phyloP scores from a whole-genome alignment of 345 rosid genomes.

The Citrus glauca region DNA sequence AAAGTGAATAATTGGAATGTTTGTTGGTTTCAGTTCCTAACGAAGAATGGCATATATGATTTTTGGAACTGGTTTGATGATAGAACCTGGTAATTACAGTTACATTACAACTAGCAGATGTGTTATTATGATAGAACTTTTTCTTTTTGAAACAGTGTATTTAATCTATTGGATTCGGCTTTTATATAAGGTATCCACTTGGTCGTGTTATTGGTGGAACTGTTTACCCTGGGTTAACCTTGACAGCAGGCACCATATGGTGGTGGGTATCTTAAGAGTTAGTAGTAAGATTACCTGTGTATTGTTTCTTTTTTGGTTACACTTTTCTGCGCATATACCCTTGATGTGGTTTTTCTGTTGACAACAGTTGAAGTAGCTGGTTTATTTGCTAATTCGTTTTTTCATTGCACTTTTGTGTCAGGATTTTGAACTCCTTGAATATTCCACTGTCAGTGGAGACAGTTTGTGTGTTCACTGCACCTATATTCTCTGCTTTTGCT shows the following conservation, averaged over 20 bases:
- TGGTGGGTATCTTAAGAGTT: conserved; percentile 45
- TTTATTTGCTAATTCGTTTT: conserved; percentile 7
- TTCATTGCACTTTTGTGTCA: conserved; percentile 21
- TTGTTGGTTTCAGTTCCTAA: conserved; percentile 72
- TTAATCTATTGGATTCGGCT: neutral
- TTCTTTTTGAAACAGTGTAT: neutral
- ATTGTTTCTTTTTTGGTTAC: neutral
- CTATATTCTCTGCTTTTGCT: conserved; percentile 91
- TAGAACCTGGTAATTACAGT: conserved; percentile 75
- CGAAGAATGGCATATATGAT: conserved; percentile 68
- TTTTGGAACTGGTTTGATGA: conserved; percentile 88
- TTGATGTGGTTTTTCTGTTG: conserved; percentile 1
- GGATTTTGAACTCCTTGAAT: conserved; percentile 74
- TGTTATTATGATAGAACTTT: neutral
- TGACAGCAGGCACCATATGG: conserved; percentile 98
- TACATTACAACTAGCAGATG: conserved; percentile 1
- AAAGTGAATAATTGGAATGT: conserved; percentile 12
- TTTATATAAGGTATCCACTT: conserved; percentile 68
- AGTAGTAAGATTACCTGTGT: neutral
- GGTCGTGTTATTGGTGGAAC: conserved; percentile 98
- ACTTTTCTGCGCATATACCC: neutral
- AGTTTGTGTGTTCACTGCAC: conserved; percentile 97
- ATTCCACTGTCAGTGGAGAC: conserved; percentile 97
- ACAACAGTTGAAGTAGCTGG: neutral
- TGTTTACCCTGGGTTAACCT: conserved; percentile 94